phyloP scores from a whole-genome alignment of 805 yeast species.

The Vanderwaltozyma polyspora region DNA sequence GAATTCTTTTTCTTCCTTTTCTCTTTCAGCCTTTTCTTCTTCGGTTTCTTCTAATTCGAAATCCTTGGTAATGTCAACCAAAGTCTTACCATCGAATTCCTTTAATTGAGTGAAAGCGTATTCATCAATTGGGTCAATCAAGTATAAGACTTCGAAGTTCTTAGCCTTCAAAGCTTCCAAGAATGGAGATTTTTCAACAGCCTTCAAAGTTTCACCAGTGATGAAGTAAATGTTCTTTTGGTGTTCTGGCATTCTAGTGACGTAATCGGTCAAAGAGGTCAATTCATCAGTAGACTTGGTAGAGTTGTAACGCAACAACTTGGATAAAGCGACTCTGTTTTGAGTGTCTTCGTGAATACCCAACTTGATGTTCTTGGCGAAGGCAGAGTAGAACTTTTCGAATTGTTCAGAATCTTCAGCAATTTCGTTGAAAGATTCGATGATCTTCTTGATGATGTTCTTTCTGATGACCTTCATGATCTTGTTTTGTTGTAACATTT shows the following conservation, averaged over 20 bases:
- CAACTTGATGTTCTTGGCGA: constrained; percentile 94
- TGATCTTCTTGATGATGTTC: constrained; percentile 96
- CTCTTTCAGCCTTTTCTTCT: constrained; percentile 92
- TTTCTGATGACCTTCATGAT: constrained; percentile 97
- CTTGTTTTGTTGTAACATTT: constrained; percentile 99
- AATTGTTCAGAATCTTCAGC: constrained; percentile 98
- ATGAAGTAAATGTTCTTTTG: constrained; percentile 99
- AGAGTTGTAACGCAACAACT: constrained; percentile 92
- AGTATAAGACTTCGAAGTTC: constrained; percentile 94
- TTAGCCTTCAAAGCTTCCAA: constrained; percentile 96
- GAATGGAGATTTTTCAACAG: constrained; percentile 98
- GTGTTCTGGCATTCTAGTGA: constrained; percentile 98
- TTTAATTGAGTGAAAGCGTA: constrained; percentile 98
- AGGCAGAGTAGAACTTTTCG: constrained; percentile 95
- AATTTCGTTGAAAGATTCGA: constrained; percentile 97
- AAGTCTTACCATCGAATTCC: constrained; percentile 98
- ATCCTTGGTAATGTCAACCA: constrained; percentile 98
- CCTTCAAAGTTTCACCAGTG: constrained; percentile 97
- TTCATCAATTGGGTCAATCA: constrained; percentile 99
- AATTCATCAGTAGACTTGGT: constrained; percentile 90
- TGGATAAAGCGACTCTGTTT: constrained; percentile 92
- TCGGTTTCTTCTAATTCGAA: constrained; percentile 97
- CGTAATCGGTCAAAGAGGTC: constrained; percentile 93
- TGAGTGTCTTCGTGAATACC: constrained; percentile 99
- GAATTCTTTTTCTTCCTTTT: constrained; percentile 81